Percentiles rank a stretch among this genome's conserved stretches.
phyloP scores from a whole-genome alignment of 1,139 yeast genomes.

The Pneumocystis sp. region DNA sequence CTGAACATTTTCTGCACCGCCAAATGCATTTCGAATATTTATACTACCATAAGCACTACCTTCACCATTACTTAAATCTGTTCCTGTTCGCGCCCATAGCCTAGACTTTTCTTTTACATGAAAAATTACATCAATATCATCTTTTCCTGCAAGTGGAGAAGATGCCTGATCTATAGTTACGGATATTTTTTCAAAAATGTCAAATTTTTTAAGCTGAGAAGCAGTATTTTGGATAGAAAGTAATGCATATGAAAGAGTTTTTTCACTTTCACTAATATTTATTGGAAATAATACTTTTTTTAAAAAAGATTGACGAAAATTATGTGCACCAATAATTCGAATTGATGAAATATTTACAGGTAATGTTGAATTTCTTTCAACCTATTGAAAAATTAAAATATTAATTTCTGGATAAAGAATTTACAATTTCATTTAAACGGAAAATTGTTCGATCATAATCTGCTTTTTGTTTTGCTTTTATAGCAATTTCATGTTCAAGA shows the following conservation, averaged over 20 bases:
- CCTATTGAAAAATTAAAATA: constrained; percentile 4
- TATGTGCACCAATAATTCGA: constrained; percentile 15
- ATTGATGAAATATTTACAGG: constrained; percentile 16
- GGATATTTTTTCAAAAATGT: constrained; percentile 33
- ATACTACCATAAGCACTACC: constrained; percentile 67
- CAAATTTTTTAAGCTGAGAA: constrained; percentile 23
- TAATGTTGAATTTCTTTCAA: constrained; percentile 15
- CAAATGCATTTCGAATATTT: constrained; percentile 62
- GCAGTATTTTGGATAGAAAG: constrained; percentile 22
- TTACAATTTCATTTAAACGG: not conserved
- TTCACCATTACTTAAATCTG: constrained; percentile 86
- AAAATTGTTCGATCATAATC: not conserved
- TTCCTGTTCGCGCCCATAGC: constrained; percentile 76
- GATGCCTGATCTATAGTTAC: constrained; percentile 27
- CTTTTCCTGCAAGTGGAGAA: constrained; percentile 13
- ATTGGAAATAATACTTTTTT: constrained; percentile 13
- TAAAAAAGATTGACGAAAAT: constrained; percentile 17
- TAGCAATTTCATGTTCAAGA: not conserved
- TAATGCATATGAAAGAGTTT: constrained; percentile 20
- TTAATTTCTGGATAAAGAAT: not conserved
- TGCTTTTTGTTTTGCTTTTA: not conserved
- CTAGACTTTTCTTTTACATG: constrained; percentile 45
- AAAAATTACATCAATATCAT: constrained; percentile 37
- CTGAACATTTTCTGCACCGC: constrained; percentile 70
- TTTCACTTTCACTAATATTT: constrained; percentile 12